Evolutionary conservation across 345 rosid species (phyloP).

Genomic region (Heritiera fomes): DNA sequence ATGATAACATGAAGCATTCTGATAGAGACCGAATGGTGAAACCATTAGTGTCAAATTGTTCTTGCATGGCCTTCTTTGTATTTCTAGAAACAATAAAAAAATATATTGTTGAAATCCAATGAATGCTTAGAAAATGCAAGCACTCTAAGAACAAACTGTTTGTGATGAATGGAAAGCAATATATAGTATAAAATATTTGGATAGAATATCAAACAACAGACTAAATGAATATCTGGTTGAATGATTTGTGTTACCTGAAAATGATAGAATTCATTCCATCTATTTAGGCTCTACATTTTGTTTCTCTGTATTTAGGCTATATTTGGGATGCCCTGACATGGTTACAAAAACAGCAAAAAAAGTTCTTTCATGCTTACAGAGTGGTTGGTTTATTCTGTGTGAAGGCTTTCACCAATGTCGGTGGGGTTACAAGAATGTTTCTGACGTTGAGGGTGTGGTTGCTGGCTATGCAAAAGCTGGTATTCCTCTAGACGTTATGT

Average conservation of each 20-base stretch:
- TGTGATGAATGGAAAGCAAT: neutral
- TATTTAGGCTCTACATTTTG: neutral
- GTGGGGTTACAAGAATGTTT: constrained; percentile 44
- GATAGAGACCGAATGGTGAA: neutral
- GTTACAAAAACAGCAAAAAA: neutral
- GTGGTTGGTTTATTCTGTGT: neutral
- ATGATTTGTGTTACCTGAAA: neutral
- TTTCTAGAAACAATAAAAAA: too few species aligned
- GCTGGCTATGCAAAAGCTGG: constrained; percentile 45
- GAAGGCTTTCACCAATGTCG: constrained; percentile 53
- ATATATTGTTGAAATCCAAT: too few species aligned
- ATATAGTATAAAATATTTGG: neutral
- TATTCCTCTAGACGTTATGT: constrained; percentile 55
- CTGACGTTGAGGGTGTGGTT: constrained; percentile 41
- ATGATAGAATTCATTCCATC: neutral
- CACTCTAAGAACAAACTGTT: neutral
- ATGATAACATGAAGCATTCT: neutral
- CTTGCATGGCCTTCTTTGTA: too few species aligned
- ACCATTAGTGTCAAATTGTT: neutral
- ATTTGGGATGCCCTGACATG: neutral
- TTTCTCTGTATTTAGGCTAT: neutral
- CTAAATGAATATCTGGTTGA: neutral
- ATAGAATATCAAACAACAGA: neutral
- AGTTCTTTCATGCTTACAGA: neutral
- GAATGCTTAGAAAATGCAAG: too few species aligned